Evolutionary conservation across 2,329 filamentous ascomycete species (phyloP), one percentile per base, ranked within the genome.

Genomic region (Aspergillus texensis): DNA sequence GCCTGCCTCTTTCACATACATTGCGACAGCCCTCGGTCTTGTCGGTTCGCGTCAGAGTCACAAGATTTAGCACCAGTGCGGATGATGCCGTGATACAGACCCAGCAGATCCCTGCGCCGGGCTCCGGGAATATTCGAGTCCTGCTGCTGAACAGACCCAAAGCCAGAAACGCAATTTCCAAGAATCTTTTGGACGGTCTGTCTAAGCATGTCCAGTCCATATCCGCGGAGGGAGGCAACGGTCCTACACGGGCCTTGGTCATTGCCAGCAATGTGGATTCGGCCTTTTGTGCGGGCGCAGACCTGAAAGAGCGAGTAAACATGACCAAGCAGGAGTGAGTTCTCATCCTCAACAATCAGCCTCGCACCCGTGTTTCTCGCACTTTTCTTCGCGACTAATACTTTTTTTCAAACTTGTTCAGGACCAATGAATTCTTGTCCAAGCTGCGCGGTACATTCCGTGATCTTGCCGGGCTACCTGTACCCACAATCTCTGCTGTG

Each of bases 221-320:
- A 53, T 87, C 90, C 61, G 81, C 80, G 10, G 86, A 89, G 71
- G 81, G 81, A 4, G 83, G 82, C 6, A 79, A 78, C 28, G 86
- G 86, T 4, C 78, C 83, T 21, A 97, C 94, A 19, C 83, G 95
- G 68, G 94, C 92, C 2, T 77, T 99, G 69, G 87, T 99, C 46
- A 72, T 99, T 19, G 91, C 92, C 12, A 96, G 92, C 73, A 92
- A 92, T 46, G 86, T 92, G n/a, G 92, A 97, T 70, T 84, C 87
- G 28, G 91, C 89, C 71, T 99, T 99, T 78, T 99, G 95, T 78
- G 93, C 95, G 0, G 95, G 95, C 43, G 95, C 95, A 4, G 95
- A 99, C 75, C 80, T 99, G 72, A 98, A 97, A 76, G 94, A 97
- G 83, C 84, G 94, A 32, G 85, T 86, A 63, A 86, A 84, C 4